Conservation (phyloP, 441 rosid genomes). For the Biscutella laevigata region DNA sequence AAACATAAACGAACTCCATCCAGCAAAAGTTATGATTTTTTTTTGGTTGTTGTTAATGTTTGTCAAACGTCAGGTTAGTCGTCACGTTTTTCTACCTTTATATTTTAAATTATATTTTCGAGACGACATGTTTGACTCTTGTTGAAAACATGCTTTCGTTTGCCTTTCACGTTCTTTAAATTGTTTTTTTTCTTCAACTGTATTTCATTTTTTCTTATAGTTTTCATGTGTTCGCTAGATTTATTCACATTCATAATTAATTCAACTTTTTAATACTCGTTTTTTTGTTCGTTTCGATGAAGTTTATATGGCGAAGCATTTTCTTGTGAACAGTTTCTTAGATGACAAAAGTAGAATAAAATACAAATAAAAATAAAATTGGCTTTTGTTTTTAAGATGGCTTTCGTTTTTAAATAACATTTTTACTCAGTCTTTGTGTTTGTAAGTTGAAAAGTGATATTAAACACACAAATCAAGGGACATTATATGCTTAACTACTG, state of each 20-base stretch:
- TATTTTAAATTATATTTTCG: not conserved
- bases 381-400: no score
- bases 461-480: no score
- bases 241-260: not conserved
- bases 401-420: not conserved
- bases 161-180: constrained; percentile 5
- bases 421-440: no score
- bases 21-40: no score
- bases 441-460: no score
- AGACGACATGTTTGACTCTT: constrained; percentile 23
- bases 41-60: not conserved
- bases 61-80: constrained; percentile 14
- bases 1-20: no score
- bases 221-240: not conserved
- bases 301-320: not conserved
- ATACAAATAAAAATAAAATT: no score
- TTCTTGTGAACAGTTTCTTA: not conserved
- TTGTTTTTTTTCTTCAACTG: not conserved
- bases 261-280: not conserved
- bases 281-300: not conserved
- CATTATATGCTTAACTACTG: not conserved
- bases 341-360: not conserved
- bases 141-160: constrained; percentile 9
- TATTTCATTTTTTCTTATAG: not conserved
- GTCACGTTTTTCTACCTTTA: constrained; percentile 4